These are phyloP conservation scores for Boletus reticuloceps DNA, from an alignment of 768 basidiomycete genomes.

Conservation along the genomic window DNA sequence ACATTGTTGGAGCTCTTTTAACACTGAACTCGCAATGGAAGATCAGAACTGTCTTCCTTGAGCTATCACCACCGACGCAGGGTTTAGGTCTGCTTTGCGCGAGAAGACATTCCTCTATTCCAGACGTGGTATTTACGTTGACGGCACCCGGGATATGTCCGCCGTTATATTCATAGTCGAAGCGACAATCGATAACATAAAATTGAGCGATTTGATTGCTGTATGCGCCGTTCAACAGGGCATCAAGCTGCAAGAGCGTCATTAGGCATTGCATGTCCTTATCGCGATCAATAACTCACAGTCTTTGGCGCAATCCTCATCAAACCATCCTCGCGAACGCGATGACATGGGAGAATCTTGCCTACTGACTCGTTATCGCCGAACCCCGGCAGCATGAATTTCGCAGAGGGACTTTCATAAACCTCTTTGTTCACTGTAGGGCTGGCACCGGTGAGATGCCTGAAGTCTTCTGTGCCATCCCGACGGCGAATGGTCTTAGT, in stretches of 20 bases:
- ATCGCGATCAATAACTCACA: slow-evolving; percentile 43
- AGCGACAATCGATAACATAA: slow-evolving; percentile 93
- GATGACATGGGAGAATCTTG: slow-evolving; percentile 91
- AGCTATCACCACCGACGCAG: slow-evolving; percentile 69
- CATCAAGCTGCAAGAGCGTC: slow-evolving; percentile 57
- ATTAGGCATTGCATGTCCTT: neutral
- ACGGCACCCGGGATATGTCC: slow-evolving; percentile 91
- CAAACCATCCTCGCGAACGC: slow-evolving; percentile 91
- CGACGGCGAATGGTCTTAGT: slow-evolving; percentile 74
- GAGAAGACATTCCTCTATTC: slow-evolving; percentile 80
- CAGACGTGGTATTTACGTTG: slow-evolving; percentile 81
- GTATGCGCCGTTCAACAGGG: slow-evolving; percentile 74
- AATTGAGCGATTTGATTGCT: slow-evolving; percentile 61
- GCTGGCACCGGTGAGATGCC: slow-evolving; percentile 67
- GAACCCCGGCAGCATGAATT: slow-evolving; percentile 66
- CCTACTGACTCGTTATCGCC: slow-evolving; percentile 92
- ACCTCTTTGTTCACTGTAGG: slow-evolving; percentile 42
- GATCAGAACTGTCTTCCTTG: slow-evolving; percentile 79
- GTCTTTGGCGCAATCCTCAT: slow-evolving; percentile 85
- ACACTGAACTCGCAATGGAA: slow-evolving; percentile 99
- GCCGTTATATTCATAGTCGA: slow-evolving; percentile 93
- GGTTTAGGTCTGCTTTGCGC: slow-evolving; percentile 58
- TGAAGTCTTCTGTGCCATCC: slow-evolving; percentile 80
- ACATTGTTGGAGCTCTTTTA: slow-evolving; percentile 96
- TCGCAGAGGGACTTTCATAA: slow-evolving; percentile 57